A percentile compares a stretch with the other conserved stretches of the same genome.
These are phyloP conservation scores for Boechera divaricarpa DNA, from an alignment of 345 rosid species.

Conservation along the genomic window DNA sequence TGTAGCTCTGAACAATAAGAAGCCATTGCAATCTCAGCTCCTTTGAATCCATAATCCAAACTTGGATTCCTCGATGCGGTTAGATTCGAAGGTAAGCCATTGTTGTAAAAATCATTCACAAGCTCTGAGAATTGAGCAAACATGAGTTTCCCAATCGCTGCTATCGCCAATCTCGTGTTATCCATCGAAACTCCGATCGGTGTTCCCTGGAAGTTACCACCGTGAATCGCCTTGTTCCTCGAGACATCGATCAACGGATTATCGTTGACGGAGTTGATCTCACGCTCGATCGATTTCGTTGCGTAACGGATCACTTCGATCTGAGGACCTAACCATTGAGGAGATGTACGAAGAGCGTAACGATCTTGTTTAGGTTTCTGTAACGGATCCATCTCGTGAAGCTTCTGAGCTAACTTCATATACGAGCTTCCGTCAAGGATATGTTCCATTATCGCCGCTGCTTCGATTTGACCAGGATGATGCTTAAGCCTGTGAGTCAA, in stretches of 20 bases:
- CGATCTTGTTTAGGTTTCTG: constrained; percentile 77
- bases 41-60: constrained; percentile 79
- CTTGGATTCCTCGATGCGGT: constrained; percentile 68
- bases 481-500: constrained; percentile 74
- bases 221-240: constrained; percentile 70
- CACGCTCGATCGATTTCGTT: constrained; percentile 73
- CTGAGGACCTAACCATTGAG: constrained; percentile 86
- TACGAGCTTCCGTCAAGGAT: constrained; percentile 70
- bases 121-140: constrained; percentile 82
- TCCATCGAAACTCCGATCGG: constrained; percentile 92
- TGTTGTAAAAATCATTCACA: constrained; percentile 81
- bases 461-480: constrained; percentile 84
- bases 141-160: constrained; percentile 77
- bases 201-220: constrained; percentile 88
- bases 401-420: constrained; percentile 61
- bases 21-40: constrained; percentile 89
- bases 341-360: constrained; percentile 77
- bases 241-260: constrained; percentile 80
- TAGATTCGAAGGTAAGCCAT: constrained; percentile 75
- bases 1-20: constrained; percentile 82
- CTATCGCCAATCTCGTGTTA: constrained; percentile 69
- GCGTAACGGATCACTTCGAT: constrained; percentile 72
- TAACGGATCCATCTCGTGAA: constrained; percentile 71
- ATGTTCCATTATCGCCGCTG: constrained; percentile 82
- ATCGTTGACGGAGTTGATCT: constrained; percentile 82